Evolutionary conservation across 163 green algal species (phyloP), one percentile per base, ranked within the genome.

Genomic region (Scenedesmus sp.): DNA sequence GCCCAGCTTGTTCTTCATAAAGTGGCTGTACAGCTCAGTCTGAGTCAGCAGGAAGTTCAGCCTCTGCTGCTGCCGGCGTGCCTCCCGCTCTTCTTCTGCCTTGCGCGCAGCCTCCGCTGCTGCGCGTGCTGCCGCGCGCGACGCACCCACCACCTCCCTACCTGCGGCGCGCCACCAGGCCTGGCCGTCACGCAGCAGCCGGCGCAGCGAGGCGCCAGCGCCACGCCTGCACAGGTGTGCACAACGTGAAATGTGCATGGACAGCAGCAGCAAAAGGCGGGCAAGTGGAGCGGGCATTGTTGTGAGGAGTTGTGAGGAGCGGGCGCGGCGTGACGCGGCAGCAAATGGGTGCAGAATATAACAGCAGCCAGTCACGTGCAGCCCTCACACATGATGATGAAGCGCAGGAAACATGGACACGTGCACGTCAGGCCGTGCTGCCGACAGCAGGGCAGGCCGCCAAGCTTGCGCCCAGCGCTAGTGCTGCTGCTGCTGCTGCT

Each of bases 1-100:
- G 2, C 64, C 90, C 26, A 94, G 55, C 91, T 96, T 96, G 89
- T 79, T 91, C 52, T 90, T 82, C 93, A 96, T 96, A 84, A 96
- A 96, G 87, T 96, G 94, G 52, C 60, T 93, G 91, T 96, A 96
- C 12, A 96, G 94, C 91, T 96, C 94, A 5, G 94, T 96, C 90
- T 96, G 94, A 5, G 94, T 96, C 67, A 96, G 92, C 56, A 96
- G 90, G 87, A 96, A 96, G 84, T 96, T 96, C 0, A 96, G 94
- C 34, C 87, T 70, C 87, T 91, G 87, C 87, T 91, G 87, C 87
- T 91, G 87, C 55, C 87, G 67, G 54, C 67, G 91, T 2, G 88
- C 91, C 86, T 96, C 94, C 0, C 94, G 84, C 89, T 94, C 87
- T 23, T 91, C 87, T 10, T 91, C 87, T 46, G 87, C 87, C 23